Conservation (phyloP, 345 rosid species). For the Corymbia maculata region DNA sequence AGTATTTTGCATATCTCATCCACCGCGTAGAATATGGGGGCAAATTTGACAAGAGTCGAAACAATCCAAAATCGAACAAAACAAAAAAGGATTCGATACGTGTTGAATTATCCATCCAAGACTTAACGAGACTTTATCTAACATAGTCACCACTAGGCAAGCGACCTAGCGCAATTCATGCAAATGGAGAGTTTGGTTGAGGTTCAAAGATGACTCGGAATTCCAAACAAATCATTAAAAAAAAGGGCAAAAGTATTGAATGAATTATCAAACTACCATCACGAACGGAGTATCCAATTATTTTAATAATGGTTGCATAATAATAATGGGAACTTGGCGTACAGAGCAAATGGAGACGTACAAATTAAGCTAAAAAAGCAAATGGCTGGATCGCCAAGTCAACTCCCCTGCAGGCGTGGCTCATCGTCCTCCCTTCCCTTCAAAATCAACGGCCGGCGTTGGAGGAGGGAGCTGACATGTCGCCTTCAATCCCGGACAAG, state of each 20-base stretch:
- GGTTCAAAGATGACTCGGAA: background rate
- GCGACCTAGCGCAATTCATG: background rate
- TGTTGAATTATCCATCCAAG: rapidly evolving
- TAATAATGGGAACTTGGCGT: background rate
- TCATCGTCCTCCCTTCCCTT: background rate
- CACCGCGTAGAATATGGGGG: background rate
- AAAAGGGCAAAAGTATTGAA: background rate
- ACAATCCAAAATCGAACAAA: background rate
- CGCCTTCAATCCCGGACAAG: background rate
- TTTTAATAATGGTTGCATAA: background rate
- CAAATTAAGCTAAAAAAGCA: background rate
- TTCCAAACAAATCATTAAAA: background rate
- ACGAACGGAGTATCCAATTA: background rate
- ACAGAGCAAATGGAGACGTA: background rate
- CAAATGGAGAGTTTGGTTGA: background rate
- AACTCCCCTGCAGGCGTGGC: background rate
- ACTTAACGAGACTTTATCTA: background rate
- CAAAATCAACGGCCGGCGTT: background rate
- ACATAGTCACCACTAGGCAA: background rate
- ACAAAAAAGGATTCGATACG: background rate
- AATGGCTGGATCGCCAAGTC: background rate
- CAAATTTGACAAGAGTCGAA: background rate
- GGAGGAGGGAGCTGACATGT: background rate
- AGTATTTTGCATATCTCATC: background rate
- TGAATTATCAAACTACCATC: background rate